Evolutionary conservation across 495 filamentous ascomycete genomes (phyloP), one percentile per base, ranked within the genome.

Genomic region (Cudoniella acicularis): DNA sequence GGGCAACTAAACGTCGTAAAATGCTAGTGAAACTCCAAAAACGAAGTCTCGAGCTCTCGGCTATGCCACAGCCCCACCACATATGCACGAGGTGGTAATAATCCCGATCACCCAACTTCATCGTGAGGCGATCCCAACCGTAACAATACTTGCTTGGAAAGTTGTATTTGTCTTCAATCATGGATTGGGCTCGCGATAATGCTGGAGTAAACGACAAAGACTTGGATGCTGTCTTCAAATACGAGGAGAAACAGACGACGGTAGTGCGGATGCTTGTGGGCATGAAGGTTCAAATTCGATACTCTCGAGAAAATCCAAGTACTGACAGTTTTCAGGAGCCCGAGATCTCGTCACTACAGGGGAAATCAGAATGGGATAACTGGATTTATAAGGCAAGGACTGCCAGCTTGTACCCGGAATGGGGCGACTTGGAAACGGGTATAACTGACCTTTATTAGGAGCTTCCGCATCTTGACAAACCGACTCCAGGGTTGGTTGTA

Each of bases 151-250:
- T 10, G 9, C 10, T 25, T 20, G 3, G 3, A 50, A 50, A 10
- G 23, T 13, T 10, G 9, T 9, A 3, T 50, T 23, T 26, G 48
- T 20, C 8, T 9, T 10, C 20, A 10, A 50, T 6, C 3, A 50
- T 50, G 48, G 48, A 50, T 26, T 50, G 48, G 48, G 48, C 48
- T n/a, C 48, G 48, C 23, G 48, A 50, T 50, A 50, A 50, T 20
- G 48, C 23, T 9, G 48, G 48, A 50, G 8, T 50, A 23, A 50
- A 20, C 20, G 48, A 23, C 6, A 50, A 25, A 26, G 48, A 50
- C 22, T 20, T 50, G 20, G 48, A 50, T 50, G 25, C 3, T 50
- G 48, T 50, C 23, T 50, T 50, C 21, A 50, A 25, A n/a, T 50
- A 50, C 20, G 48, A 50, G 23, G 48, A 50, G 23, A 50, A 50